Evolutionary conservation across 2,329 filamentous ascomycete genomes (phyloP), one percentile per base, ranked within the genome.

Genomic region (Claviceps citrina): DNA sequence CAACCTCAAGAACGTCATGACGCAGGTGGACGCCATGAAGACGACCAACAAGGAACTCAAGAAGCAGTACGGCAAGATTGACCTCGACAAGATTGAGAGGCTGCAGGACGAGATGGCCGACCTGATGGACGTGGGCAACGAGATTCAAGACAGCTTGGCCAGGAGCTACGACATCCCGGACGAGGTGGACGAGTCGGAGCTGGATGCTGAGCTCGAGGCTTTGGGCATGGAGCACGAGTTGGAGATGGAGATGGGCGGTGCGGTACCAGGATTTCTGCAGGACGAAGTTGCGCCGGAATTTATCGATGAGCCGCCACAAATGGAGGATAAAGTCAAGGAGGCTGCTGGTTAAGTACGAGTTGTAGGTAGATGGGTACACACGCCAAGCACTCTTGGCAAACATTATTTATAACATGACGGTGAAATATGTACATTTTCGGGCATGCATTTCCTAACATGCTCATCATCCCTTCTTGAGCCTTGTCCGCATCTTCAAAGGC

Each of bases 61-160:
- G 56, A 83, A 84, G 60, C 89, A 96, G 68, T 96, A 96, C 57
- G 89, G 89, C 51, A 95, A 95, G 68, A 83, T 98, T 49, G 82
- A 98, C 55, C 81, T 98, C 40, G 91, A 96, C 62, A 86, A 93
- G 71, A 96, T 98, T 52, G 91, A 98, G 71, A 72, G 81, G 50
- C 74, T 98, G 71, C 89, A 98, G 72, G 91, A 98, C 58, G 89
- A 98, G 65, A 96, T 98, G 91, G 87, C 87, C 5, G 91, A 98
- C 62, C 61, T 98, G 52, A 84, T 98, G 76, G 91, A 98, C 56
- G 80, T 95, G 45, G 89, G 91, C 3, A 96, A 96, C 61, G 91
- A 98, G 61, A 98, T 98, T 44, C 86, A 98, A 63, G 91, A 96
- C 65, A 87, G 82, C 49, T 81, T 98, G 42, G 81, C 82, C 44